Evolutionary conservation across 2,329 filamentous ascomycete species (phyloP), one percentile per base, ranked within the genome.

Genomic region (Blumeria hordei): DNA sequence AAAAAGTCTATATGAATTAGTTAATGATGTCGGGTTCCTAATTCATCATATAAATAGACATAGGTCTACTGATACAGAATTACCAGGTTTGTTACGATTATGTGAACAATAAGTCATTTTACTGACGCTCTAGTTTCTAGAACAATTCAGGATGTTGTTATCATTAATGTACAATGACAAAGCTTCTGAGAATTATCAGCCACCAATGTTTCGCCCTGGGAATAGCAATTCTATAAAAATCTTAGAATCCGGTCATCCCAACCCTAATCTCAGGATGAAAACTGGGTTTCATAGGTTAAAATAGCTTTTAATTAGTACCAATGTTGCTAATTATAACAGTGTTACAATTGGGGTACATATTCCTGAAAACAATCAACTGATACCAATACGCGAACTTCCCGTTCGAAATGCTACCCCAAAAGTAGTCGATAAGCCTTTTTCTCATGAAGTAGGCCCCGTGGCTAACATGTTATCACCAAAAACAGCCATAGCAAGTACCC

Each of bases 151-250:
- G 4, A 52, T 60, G 50, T 56, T 49, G 16, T 58, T 62, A 56
- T 50, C 57, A 37, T 43, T 62, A 28, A 32, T 55, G 5, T 62
- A 59, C 50, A 60, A 59, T 53, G 55, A 60, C 1, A 55, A 54
- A 5, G 54, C 58, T 12, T 58, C 56, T 10, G 18, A 18, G 7
- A 55, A 58, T 11, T 60, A 61, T 43, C 56, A 59, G 9, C 55
- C 61, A 11, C 55, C 58, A 21, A 51, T 57, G 18, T 63, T 63
- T 55, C 45, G 54, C 44, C 56, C 57, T 50, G 54, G 57, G 4
- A 51, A 58, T 28, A 39, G 52, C 43, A 55, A 55, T 18, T 55
- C 55, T 7, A 28, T 54, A 12, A 55, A 54, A 28, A 54, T 59
- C 21, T 53, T 58, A 37, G 34, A 54, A 16, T 45, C 55, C 9